Evolutionary conservation across 2,329 filamentous ascomycete genomes (phyloP), one percentile per base, ranked within the genome.

Genomic region (Neopestalotiopsis sp.): DNA sequence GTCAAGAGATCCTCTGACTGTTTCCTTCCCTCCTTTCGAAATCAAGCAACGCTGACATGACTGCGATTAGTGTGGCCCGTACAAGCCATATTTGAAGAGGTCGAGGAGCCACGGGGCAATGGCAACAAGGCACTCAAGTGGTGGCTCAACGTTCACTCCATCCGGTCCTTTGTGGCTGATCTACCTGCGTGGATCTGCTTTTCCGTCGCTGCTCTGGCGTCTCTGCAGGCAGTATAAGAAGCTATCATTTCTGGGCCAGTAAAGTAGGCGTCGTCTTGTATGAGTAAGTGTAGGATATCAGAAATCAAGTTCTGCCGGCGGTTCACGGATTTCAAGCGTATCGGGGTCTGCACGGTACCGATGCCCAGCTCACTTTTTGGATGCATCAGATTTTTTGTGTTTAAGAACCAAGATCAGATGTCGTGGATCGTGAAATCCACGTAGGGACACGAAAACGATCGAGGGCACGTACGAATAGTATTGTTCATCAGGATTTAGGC

Each of bases 141-240:
- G 59, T 80, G 78, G 78, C 70, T 79, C 10, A 58, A 71, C 34
- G 71, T 78, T 7, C 78, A 79, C 69, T 57, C 68, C 7, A 52
- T 76, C 32, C 71, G 78, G 49, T 77, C 75, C 6, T 66, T 74
- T 10, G 1, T 75, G 9, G 71, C 73, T 6, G 78, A 80, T 65
- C 56, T 80, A n/a, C 76, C 77, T 4, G 73, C 75, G 1, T 79
- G 77, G 77, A 32, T 74, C 3, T 79, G 75, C 68, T 79, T 79
- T 62, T 67, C 72, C 4, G 58, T 78, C 24, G 75, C 75, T 20
- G 71, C 72, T 30, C 62, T 77, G 52, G 73, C 74, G 66, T 75
- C 73, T 9, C 60, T 79, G 12, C 73, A 73, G 65, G 68, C 73
- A 7, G 52, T 70, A 17, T 73, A 67, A 45, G 17, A 9, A 3